Base-by-base conservation (phyloP, 257 asterid genomes). In the Eustoma russellianum region DNA sequence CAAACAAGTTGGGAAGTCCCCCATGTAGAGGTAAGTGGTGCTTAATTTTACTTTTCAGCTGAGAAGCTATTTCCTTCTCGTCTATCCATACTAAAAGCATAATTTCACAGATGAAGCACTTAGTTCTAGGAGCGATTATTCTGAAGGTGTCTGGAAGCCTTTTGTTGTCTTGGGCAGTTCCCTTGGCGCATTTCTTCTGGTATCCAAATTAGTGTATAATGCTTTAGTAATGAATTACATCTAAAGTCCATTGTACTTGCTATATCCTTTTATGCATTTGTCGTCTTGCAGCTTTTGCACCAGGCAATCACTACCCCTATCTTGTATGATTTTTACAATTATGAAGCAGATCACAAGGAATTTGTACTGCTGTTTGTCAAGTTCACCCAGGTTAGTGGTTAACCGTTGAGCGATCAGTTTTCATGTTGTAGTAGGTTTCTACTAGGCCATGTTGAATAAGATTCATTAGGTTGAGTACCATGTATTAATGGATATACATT, bases 291-390 rank as follows among this genome's bases (percentile, higher is more conserved):
- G 97, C 74, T 83, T 57, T 24, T 92, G 74, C 94, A 85, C 65
- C 99, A 92, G 77, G 81, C 83, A 43, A 30, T 92, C 47, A 35
- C 79, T 30, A 62, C 88, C 6, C 93, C 97, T 17, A 70, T 92
- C 71, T 61, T 85, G 71, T 92, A 73, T 8, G 99, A 92, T 72
- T 92, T 92, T 78, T 92, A 92, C 83, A 92, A 92, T 76, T 81
- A 83, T n/a, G 97, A 83, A 7, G 87, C 76, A 47, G 91, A 83
- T 71, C 77, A 69, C 69, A 81, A 83, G 63, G 99, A 81, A 56
- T 88, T 79, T 45, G 57, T 62, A 60, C 81, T 74, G 57, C 89
- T 81, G 38, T 83, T 85, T 70, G 53, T 68, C 67, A 83, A 92
- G 71, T 92, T 88, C 41, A 60, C 94, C 11, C 89, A 90, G 98